These are phyloP conservation scores for Maudiozyma saulgeensis DNA, from an alignment of 805 yeast species.

Conservation along the genomic window DNA sequence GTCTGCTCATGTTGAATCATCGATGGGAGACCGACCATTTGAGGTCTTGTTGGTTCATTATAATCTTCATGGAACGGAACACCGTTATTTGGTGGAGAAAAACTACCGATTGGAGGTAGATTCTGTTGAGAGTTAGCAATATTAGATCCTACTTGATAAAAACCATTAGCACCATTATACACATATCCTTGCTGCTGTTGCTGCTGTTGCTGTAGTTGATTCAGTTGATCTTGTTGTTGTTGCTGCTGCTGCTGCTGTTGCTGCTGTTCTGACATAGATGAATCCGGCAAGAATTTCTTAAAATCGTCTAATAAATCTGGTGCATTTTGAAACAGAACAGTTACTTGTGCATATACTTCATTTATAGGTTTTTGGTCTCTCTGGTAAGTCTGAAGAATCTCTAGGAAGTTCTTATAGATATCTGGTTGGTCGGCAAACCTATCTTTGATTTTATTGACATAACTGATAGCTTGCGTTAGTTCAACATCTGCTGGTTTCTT, in stretches of 20 bases:
- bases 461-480: slow-evolving; percentile 92
- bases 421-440: slow-evolving; percentile 92
- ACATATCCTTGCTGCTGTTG: slow-evolving; percentile 9
- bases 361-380: slow-evolving; percentile 91
- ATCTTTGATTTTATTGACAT: slow-evolving; percentile 92
- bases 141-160: background rate
- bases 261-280: slow-evolving; percentile 21
- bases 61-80: slow-evolving; percentile 8
- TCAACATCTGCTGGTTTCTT: slow-evolving; percentile 61
- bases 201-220: slow-evolving; percentile 15
- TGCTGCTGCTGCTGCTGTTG: slow-evolving; percentile 20
- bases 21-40: slow-evolving; percentile 21
- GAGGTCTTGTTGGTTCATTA: slow-evolving; percentile 9
- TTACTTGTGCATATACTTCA: slow-evolving; percentile 91
- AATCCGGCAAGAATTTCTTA: slow-evolving; percentile 87
- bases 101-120: slow-evolving; percentile 31
- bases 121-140: slow-evolving; percentile 16
- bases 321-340: slow-evolving; percentile 78
- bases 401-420: slow-evolving; percentile 87
- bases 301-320: slow-evolving; percentile 93
- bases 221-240: slow-evolving; percentile 8
- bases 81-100: slow-evolving; percentile 31
- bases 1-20: slow-evolving; percentile 15
- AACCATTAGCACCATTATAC: slow-evolving; percentile 4
- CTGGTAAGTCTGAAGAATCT: slow-evolving; percentile 92